Evolutionary conservation across 2,329 filamentous ascomycete species (phyloP).

Genomic region (Dactylonectria macrodidyma): DNA sequence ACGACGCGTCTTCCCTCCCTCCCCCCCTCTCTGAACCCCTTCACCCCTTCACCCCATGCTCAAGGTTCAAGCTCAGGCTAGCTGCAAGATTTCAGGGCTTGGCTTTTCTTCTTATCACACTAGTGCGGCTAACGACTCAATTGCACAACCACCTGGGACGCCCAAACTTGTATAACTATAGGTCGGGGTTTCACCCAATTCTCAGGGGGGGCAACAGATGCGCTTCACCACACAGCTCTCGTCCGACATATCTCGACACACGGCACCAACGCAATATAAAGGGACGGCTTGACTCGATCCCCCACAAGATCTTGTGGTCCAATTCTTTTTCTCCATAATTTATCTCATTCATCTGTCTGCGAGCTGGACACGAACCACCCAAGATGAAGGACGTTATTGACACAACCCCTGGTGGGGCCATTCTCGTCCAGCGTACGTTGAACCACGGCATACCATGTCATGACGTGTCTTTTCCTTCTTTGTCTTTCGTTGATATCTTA

Average conservation of each 20-base stretch:
- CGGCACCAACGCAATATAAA: too few relatives aligned
- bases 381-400: constrained; percentile 31
- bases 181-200: not conserved
- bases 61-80: too few relatives aligned
- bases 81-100: too few relatives aligned
- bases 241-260: too few relatives aligned
- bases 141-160: too few relatives aligned
- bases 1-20: not conserved
- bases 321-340: not conserved
- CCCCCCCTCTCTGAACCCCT: not conserved
- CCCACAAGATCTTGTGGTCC: too few relatives aligned
- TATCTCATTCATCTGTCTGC: not conserved
- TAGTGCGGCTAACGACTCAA: too few relatives aligned
- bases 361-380: not conserved
- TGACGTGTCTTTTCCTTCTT: not conserved
- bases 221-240: not conserved
- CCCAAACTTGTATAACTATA: not conserved
- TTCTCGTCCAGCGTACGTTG: constrained; percentile 37
- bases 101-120: not conserved
- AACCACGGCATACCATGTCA: not conserved
- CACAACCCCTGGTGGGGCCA: constrained; percentile 36
- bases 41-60: too few relatives aligned
- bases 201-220: not conserved
- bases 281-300: too few relatives aligned
- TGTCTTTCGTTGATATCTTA: not conserved